Conservation (phyloP, 1,284 basidiomycete species). For the Exobasidium cylindrosporum region DNA sequence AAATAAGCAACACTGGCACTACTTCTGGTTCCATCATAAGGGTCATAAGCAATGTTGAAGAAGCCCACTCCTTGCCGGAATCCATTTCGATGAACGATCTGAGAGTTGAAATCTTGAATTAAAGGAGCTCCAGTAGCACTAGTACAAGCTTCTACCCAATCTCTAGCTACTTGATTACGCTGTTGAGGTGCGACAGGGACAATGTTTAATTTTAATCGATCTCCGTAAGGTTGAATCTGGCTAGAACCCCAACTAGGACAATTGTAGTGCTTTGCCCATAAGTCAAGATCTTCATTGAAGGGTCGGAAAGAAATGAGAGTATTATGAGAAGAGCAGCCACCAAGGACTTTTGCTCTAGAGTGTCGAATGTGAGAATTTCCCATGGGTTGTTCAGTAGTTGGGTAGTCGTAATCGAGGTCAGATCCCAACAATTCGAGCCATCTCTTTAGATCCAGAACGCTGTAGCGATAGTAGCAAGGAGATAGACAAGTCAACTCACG, state of each 20-base stretch:
- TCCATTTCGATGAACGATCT: constrained; percentile 48
- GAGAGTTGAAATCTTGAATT: constrained; percentile 51
- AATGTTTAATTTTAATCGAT: constrained; percentile 54
- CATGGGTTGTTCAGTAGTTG: constrained; percentile 51
- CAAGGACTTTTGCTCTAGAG: constrained; percentile 52
- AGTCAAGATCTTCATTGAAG: constrained; percentile 54
- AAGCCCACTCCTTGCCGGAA: constrained; percentile 53
- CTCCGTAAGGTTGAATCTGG: constrained; percentile 53
- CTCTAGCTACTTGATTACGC: constrained; percentile 52
- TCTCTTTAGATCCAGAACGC: constrained; percentile 51
- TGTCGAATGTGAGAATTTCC: constrained; percentile 57
- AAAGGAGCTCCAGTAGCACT: constrained; percentile 47
- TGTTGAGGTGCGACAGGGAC: constrained; percentile 54
- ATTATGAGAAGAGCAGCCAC: constrained; percentile 56
- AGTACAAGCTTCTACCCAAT: constrained; percentile 51
- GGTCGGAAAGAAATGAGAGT: constrained; percentile 56
- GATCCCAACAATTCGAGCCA: constrained; percentile 55
- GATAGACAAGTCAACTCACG: background rate
- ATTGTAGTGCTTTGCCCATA: constrained; percentile 50
- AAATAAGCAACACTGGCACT: constrained; percentile 54
- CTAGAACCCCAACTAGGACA: constrained; percentile 48
- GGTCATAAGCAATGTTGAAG: constrained; percentile 56
- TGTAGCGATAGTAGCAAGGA: constrained; percentile 9
- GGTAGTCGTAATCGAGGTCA: constrained; percentile 55
- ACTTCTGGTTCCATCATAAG: constrained; percentile 48